These are phyloP conservation scores for Phaeodactylum tricornutum DNA, from an alignment of 108 stramenopile genomes.

Conservation along the genomic window DNA sequence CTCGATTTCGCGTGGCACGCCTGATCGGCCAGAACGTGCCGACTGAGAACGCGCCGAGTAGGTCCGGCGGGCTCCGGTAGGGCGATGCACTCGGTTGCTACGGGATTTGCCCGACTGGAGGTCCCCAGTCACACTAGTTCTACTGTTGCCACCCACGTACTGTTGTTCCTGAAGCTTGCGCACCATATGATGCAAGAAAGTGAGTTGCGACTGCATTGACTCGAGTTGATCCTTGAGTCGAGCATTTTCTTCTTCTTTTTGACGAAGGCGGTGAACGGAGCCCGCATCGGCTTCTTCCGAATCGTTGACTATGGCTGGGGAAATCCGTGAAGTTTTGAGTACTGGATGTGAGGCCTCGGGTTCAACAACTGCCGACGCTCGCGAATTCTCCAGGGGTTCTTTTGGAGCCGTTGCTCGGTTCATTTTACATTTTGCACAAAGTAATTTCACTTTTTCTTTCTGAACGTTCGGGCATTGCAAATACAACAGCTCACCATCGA, in stretches of 20 bases:
- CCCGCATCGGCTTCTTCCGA: not conserved
- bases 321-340: too few species aligned
- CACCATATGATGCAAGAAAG: slow-evolving; percentile 28
- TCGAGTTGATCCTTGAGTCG: slow-evolving; percentile 26
- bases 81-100: not conserved
- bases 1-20: slow-evolving; percentile 9
- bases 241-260: slow-evolving; percentile 20
- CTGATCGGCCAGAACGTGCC: slow-evolving; percentile 2
- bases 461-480: slow-evolving; percentile 35
- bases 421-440: slow-evolving; percentile 4
- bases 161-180: slow-evolving; percentile 17
- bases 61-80: not conserved
- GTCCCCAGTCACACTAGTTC: not conserved
- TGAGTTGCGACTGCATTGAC: slow-evolving; percentile 29
- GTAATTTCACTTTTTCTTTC: slow-evolving; percentile 33
- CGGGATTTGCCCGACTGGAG: slow-evolving; percentile 1
- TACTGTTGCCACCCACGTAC: not conserved
- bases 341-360: not conserved
- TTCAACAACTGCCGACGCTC: too few species aligned
- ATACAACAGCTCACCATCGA: slow-evolving; percentile 12
- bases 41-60: too few species aligned
- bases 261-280: not conserved
- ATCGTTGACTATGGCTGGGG: not conserved
- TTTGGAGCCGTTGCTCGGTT: not conserved
- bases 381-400: not conserved